Conservation (phyloP, 1,139 yeast genomes). For the Geotrichum bryndzae region DNA sequence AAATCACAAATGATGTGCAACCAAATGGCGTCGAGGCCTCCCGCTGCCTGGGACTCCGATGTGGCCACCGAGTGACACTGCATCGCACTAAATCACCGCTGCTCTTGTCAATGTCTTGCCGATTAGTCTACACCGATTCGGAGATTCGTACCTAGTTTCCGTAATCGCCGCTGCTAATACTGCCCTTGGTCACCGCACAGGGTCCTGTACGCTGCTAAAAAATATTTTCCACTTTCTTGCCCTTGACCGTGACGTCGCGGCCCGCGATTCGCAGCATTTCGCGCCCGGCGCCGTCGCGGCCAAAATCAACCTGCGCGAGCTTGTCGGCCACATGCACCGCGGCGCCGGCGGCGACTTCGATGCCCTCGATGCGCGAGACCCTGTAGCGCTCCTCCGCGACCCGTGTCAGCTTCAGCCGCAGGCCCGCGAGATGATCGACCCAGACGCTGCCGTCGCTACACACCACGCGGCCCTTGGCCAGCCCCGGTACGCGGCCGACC, state of each 20-base stretch:
- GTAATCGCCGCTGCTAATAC: background rate
- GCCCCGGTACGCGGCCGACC: background rate
- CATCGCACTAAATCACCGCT: too few relatives aligned
- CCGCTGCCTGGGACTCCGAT: too few relatives aligned
- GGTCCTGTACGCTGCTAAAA: background rate
- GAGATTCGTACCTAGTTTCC: background rate
- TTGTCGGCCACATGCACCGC: background rate
- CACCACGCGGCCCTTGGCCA: background rate
- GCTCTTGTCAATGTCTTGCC: too few relatives aligned
- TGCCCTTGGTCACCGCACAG: background rate
- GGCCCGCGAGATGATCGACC: background rate
- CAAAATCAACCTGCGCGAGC: background rate
- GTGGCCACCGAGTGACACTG: too few relatives aligned
- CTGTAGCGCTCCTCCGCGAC: background rate
- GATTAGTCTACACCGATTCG: background rate
- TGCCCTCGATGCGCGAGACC: background rate
- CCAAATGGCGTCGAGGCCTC: too few relatives aligned
- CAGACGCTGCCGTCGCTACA: background rate
- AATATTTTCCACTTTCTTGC: background rate
- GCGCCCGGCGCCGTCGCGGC: background rate
- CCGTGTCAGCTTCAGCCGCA: background rate
- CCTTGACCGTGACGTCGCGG: background rate
- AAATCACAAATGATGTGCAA: too few relatives aligned
- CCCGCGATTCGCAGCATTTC: background rate
- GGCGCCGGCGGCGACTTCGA: background rate